These are phyloP conservation scores for Coprinopsis strossmayeri DNA, from an alignment of 768 basidiomycete species.

Conservation along the genomic window DNA sequence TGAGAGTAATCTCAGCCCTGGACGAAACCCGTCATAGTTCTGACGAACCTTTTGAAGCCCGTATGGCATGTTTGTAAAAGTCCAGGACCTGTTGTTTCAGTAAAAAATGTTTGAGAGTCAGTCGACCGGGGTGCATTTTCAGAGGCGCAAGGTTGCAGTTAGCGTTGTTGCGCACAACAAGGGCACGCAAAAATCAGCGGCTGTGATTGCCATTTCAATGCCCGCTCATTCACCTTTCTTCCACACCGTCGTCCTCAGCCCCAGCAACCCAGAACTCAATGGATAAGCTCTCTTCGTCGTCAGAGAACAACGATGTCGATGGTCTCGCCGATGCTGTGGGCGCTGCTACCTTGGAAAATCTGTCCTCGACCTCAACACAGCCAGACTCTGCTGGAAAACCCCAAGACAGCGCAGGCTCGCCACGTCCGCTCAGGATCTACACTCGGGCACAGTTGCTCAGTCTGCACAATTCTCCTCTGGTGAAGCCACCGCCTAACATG, in stretches of 20 bases:
- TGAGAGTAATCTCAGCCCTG: constrained; percentile 20
- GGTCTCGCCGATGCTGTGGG: constrained; percentile 11
- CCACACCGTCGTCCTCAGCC: constrained; percentile 18
- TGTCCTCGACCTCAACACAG: constrained; percentile 7
- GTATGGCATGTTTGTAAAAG: constrained; percentile 63
- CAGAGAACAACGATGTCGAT: background rate
- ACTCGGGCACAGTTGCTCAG: constrained; percentile 61
- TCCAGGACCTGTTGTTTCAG: constrained; percentile 53
- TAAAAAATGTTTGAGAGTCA: constrained; percentile 71
- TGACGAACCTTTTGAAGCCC: constrained; percentile 56
- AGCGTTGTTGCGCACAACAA: no score
- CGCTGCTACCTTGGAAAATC: constrained; percentile 16
- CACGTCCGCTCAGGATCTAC: constrained; percentile 56
- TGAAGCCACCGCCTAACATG: constrained; percentile 67
- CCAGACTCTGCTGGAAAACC: constrained; percentile 21
- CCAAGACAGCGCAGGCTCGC: constrained; percentile 15
- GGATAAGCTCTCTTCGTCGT: background rate
- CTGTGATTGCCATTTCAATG: constrained; percentile 32
- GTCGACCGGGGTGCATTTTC: constrained; percentile 17
- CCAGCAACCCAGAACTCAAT: constrained; percentile 10
- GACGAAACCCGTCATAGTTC: background rate
- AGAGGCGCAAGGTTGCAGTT: constrained; percentile 9
- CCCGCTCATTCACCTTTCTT: constrained; percentile 22
- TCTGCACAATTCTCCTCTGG: constrained; percentile 70
- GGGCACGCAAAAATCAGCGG: constrained; percentile 4